Conservation (phyloP, 208 protist species). For the Lotmaria passim region DNA sequence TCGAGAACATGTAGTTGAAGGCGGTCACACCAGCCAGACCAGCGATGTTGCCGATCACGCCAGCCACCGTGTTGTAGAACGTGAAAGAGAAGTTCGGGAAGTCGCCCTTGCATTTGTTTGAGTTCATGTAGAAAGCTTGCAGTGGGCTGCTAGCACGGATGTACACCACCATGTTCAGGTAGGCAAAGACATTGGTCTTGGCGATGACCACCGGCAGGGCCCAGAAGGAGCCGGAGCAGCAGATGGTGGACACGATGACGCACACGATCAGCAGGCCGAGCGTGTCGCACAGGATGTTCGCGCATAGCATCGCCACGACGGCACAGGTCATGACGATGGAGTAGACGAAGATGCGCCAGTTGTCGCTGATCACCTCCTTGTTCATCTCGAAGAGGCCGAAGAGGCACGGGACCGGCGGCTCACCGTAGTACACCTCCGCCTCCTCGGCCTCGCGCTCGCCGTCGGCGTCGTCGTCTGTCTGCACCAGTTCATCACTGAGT, state of each 20-base stretch:
- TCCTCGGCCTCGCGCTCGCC: slow-evolving; percentile 2
- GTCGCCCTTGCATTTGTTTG: slow-evolving; percentile 46
- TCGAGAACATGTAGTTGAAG: slow-evolving; percentile 68
- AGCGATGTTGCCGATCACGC: slow-evolving; percentile 51
- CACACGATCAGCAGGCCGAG: slow-evolving; percentile 43
- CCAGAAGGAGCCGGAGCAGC: slow-evolving; percentile 53
- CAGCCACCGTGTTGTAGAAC: slow-evolving; percentile 64
- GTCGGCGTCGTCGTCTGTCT: neutral
- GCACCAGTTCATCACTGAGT: slow-evolving; percentile 8
- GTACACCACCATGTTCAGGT: slow-evolving; percentile 52
- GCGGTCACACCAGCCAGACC: slow-evolving; percentile 42
- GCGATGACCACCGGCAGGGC: slow-evolving; percentile 61
- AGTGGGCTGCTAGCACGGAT: slow-evolving; percentile 46
- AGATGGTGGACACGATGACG: slow-evolving; percentile 42
- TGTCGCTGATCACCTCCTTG: slow-evolving; percentile 54
- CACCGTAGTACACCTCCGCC: slow-evolving; percentile 17
- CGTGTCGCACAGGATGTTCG: slow-evolving; percentile 43
- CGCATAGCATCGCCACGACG: slow-evolving; percentile 49
- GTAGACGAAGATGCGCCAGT: slow-evolving; percentile 57
- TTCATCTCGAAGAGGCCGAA: slow-evolving; percentile 67
- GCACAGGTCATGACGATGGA: slow-evolving; percentile 54
- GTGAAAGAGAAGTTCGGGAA: slow-evolving; percentile 70
- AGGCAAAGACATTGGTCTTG: slow-evolving; percentile 67
- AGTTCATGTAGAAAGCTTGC: slow-evolving; percentile 55
- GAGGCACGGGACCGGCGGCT: slow-evolving; percentile 25